Conservation (phyloP, 2,329 filamentous ascomycete species). For the Bipolaris oryzae region DNA sequence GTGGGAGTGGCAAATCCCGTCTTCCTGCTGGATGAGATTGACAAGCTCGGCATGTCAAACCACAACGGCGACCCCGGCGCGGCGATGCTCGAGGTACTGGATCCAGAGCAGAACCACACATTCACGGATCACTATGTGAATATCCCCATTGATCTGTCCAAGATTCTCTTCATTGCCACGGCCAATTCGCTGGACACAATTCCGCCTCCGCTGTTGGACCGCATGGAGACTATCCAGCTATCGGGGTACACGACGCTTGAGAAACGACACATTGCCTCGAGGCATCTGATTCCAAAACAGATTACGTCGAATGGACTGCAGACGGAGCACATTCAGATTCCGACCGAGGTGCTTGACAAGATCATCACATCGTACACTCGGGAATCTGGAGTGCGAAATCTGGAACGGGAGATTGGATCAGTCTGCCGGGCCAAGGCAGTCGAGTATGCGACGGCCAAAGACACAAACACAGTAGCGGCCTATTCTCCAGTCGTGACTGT, state of each 20-base stretch:
- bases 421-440: constrained; percentile 88
- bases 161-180: constrained; percentile 96
- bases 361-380: constrained; percentile 97
- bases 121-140: constrained; percentile 97
- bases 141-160: constrained; percentile 93
- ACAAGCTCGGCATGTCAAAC: constrained; percentile 91
- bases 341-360: constrained; percentile 86
- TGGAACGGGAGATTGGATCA: constrained; percentile 93
- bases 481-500: constrained; percentile 78
- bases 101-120: constrained; percentile 94
- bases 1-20: constrained; percentile 95
- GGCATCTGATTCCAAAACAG: constrained; percentile 96
- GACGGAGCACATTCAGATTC: constrained; percentile 75
- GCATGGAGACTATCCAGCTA: constrained; percentile 94
- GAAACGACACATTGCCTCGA: constrained; percentile 91
- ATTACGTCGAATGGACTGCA: constrained; percentile 86
- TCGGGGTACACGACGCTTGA: constrained; percentile 96
- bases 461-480: constrained; percentile 65
- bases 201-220: constrained; percentile 87
- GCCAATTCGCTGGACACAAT: constrained; percentile 96
- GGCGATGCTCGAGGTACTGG: constrained; percentile 96
- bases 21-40: constrained; percentile 94
- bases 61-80: constrained; percentile 95
- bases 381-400: constrained; percentile 92
- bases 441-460: constrained; percentile 88